Base-by-base conservation (phyloP, 768 basidiomycete species). In the Suillus tomentosus region DNA sequence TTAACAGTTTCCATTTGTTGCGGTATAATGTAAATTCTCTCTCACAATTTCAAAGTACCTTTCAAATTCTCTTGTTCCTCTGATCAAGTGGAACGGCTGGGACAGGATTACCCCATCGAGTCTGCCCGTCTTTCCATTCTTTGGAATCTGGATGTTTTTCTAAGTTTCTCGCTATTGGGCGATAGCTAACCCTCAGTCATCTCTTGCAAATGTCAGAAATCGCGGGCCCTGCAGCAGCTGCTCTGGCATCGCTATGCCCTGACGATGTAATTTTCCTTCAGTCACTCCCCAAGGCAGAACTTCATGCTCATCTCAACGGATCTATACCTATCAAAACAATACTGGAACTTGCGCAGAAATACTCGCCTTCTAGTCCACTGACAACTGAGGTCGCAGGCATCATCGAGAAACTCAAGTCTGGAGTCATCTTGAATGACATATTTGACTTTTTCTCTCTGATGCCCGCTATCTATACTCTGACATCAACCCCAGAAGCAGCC, bases 251-350 rank as follows among this genome's bases (percentile, higher is more conserved):
- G 1, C 81, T 94, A 24, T 77, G 78, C 11, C 65, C 77, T 0
- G 66, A 75, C 7, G 87, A 94, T 67, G 59, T 87, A 24, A 47
- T 72, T 7, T 94, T 94, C 73, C 78, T 95, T 50, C 79, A 84
- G 56, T 63, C 66, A 1, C 80, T 94, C 0, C 89, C 89, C 11
- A 95, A 95, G 74, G 91, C 92, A 1, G 93, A 95, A 70, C 82
- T 95, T 0, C 93, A 94, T 65, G 93, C 92, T 0, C 92, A 94
- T 71, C 83, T 94, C 5, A 94, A 94, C 67, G 93, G 92, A 0
- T 94, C 87, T 11, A 94, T 95, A 40, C 93, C 93, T 1, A 76
- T 93, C 34, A 62, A 77, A 0, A 75, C 85, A 37, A 81, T 94
- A 0, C 85, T 86, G 66, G 81, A 85, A 8, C 84, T 95, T 13